phyloP scores from a whole-genome alignment of 768 basidiomycete species.

The Lentinula edodes region DNA sequence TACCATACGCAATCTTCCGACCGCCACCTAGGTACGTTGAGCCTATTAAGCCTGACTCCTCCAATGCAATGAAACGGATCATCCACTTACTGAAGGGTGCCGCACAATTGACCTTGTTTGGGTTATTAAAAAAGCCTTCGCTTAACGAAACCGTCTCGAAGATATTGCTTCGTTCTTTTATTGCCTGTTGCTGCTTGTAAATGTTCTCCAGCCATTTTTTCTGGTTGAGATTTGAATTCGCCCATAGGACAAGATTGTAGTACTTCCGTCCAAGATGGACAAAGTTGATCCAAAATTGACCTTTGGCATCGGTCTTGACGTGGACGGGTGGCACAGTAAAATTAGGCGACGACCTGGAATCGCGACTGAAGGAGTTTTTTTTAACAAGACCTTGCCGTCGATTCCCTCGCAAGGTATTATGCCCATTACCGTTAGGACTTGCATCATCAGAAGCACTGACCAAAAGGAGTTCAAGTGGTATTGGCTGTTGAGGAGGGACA shows the following conservation, averaged over 20 bases:
- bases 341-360: slow-evolving; percentile 25
- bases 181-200: slow-evolving; percentile 77
- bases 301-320: slow-evolving; percentile 61
- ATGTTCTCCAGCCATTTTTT: slow-evolving; percentile 95
- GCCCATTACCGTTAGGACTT: slow-evolving; percentile 22
- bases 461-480: slow-evolving; percentile 88
- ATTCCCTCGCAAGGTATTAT: slow-evolving; percentile 23
- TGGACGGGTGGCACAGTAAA: slow-evolving; percentile 38
- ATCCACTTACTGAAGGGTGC: slow-evolving; percentile 76
- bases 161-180: slow-evolving; percentile 79
- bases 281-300: slow-evolving; percentile 89
- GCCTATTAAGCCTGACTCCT: slow-evolving; percentile 7
- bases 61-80: slow-evolving; percentile 5
- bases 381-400: slow-evolving; percentile 44
- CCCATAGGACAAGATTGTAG: slow-evolving; percentile 90
- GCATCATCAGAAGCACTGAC: slow-evolving; percentile 75
- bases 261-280: slow-evolving; percentile 89
- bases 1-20: slow-evolving; percentile 88
- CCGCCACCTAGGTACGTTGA: slow-evolving; percentile 55
- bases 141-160: slow-evolving; percentile 84
- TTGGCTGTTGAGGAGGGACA: slow-evolving; percentile 56
- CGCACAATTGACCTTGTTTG: slow-evolving; percentile 90
- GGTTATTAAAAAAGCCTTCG: slow-evolving; percentile 82
- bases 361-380: slow-evolving; percentile 35
- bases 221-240: slow-evolving; percentile 75